These are phyloP conservation scores for Heterobasidion annosum DNA, from an alignment of 1,284 basidiomycete species.

Conservation along the genomic window DNA sequence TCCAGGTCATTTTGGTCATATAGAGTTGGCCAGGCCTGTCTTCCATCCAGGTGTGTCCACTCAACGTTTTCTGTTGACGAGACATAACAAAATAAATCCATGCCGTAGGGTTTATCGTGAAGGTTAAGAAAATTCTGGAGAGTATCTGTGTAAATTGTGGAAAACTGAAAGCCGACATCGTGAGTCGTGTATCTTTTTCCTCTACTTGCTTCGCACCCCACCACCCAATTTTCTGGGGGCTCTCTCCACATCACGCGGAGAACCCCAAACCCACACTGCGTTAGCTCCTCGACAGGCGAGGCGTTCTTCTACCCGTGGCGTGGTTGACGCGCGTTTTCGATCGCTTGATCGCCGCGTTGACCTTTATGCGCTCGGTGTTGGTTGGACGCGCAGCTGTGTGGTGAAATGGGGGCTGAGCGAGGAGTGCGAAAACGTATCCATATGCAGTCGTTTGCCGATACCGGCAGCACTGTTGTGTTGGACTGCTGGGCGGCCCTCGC, in stretches of 20 bases:
- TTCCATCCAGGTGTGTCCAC: slow-evolving; percentile 83
- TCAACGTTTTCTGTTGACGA: not conserved
- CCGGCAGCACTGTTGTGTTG: slow-evolving; percentile 23
- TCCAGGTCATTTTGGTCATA: slow-evolving; percentile 98
- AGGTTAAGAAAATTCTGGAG: slow-evolving; percentile 99
- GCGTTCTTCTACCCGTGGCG: slow-evolving; percentile 68
- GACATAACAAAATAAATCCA: not conserved
- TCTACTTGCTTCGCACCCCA: slow-evolving; percentile 86
- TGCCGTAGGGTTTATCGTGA: slow-evolving; percentile 83
- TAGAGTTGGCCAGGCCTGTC: slow-evolving; percentile 93
- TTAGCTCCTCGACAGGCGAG: slow-evolving; percentile 65
- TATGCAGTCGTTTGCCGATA: slow-evolving; percentile 23
- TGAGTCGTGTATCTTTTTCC: slow-evolving; percentile 69
- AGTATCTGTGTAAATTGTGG: slow-evolving; percentile 98
- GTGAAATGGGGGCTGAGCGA: slow-evolving; percentile 95
- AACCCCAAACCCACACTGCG: slow-evolving; percentile 84
- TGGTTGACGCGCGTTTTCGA: slow-evolving; percentile 71
- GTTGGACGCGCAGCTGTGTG: slow-evolving; percentile 77
- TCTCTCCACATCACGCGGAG: slow-evolving; percentile 77
- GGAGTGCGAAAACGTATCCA: slow-evolving; percentile 60
- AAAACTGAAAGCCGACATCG: slow-evolving; percentile 93
- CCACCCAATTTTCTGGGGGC: slow-evolving; percentile 90
- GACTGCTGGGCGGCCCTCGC: slow-evolving; percentile 28
- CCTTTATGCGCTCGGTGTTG: slow-evolving; percentile 56
- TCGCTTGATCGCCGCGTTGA: slow-evolving; percentile 83